Conservation (phyloP, 257 asterid species). For the Rhazya stricta region DNA sequence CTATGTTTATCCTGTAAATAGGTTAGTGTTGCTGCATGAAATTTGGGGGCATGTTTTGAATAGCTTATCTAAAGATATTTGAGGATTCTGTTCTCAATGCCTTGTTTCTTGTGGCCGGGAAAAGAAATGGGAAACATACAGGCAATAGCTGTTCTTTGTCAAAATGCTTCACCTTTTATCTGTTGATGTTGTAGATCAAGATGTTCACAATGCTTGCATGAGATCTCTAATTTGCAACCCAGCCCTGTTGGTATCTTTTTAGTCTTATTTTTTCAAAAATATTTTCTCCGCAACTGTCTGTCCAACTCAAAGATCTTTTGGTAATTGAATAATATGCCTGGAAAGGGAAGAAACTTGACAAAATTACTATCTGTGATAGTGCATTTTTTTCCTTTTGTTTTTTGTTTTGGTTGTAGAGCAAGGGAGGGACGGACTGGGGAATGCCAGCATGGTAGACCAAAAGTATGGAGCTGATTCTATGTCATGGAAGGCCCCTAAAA, state of each 20-base stretch:
- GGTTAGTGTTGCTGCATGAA: neutral
- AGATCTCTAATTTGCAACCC: neutral
- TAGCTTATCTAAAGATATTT: neutral
- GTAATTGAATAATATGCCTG: neutral
- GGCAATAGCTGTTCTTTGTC: neutral
- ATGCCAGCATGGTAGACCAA: neutral
- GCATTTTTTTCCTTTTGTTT: too few relatives aligned
- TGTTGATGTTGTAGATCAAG: neutral
- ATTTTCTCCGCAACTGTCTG: neutral
- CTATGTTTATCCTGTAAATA: constrained; percentile 2
- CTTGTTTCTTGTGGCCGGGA: neutral
- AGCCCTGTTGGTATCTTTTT: too few relatives aligned
- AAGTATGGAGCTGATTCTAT: neutral
- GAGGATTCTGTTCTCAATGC: neutral
- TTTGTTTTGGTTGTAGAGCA: neutral
- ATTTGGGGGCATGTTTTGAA: neutral
- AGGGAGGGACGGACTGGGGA: neutral
- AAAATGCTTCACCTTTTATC: neutral
- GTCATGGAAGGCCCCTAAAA: neutral
- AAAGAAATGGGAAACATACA: neutral
- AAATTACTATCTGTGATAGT: neutral
- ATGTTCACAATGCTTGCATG: neutral
- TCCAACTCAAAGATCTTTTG: neutral
- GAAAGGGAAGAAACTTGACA: neutral
- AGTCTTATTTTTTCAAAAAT: too few relatives aligned